Conservation (phyloP, 805 yeast species). For the Candida peoriensis region DNA sequence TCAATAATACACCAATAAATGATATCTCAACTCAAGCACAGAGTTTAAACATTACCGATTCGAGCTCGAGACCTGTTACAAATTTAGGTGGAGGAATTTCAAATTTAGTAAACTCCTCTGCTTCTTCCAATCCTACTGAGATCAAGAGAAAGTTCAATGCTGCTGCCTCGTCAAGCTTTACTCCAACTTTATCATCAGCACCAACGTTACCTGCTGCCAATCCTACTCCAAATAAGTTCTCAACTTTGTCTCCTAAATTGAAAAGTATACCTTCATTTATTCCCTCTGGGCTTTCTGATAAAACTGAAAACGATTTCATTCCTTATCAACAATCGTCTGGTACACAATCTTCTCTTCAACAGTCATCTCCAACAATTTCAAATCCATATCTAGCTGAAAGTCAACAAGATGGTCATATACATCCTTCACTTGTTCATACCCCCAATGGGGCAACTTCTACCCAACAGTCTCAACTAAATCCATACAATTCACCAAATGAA, state of each 20-base stretch:
- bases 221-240: constrained; percentile 21
- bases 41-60: background rate
- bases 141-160: constrained; percentile 45
- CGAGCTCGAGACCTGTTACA: constrained; percentile 1
- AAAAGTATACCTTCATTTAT: constrained; percentile 28
- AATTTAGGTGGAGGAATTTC: background rate
- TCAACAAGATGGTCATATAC: too few species aligned
- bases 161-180: constrained; percentile 49
- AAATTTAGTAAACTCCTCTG: too few species aligned
- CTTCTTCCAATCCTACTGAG: background rate
- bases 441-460: background rate
- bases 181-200: constrained; percentile 29
- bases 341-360: constrained; percentile 16
- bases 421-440: constrained; percentile 5
- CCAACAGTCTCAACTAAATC: constrained; percentile 10
- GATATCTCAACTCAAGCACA: background rate
- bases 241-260: constrained; percentile 34
- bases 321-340: constrained; percentile 20
- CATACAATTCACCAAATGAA: constrained; percentile 13
- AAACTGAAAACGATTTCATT: background rate
- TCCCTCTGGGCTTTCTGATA: constrained; percentile 12
- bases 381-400: constrained; percentile 10
- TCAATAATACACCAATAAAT: background rate
- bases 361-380: constrained; percentile 8
- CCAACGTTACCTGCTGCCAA: constrained; percentile 9